These are phyloP conservation scores for Fusarium tjaetaba DNA, from an alignment of 2,329 filamentous ascomycete genomes.

Conservation along the genomic window DNA sequence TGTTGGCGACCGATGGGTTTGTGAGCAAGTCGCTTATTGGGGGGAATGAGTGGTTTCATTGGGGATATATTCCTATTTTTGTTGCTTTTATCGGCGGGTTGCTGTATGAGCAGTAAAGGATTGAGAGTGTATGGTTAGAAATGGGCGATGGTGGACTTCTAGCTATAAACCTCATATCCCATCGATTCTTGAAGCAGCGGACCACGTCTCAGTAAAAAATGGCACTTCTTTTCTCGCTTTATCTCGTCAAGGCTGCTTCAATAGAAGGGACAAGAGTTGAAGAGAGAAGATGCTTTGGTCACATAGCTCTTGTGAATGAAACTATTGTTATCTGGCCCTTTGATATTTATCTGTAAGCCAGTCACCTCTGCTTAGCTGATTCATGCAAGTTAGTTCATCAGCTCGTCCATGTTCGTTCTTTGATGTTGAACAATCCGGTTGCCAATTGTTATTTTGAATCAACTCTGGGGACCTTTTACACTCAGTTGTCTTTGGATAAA, in stretches of 20 bases:
- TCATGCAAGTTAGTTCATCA: accelerated
- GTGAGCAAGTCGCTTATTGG: constrained; percentile 26
- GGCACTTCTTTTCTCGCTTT: too few species aligned
- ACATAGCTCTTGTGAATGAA: not conserved
- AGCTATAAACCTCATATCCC: accelerated
- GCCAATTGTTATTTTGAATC: accelerated
- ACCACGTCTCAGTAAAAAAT: too few species aligned
- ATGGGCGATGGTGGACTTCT: accelerated
- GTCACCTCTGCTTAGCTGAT: accelerated
- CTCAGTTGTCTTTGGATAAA: too few species aligned
- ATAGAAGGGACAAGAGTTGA: accelerated
- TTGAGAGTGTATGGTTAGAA: not conserved
- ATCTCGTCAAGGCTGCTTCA: too few species aligned
- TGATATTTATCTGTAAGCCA: not conserved
- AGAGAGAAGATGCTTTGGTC: accelerated
- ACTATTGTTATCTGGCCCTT: not conserved
- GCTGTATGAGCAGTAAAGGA: not conserved
- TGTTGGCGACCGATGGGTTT: constrained; percentile 27
- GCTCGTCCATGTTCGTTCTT: accelerated
- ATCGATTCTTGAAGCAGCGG: too few species aligned
- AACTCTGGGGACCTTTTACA: not conserved
- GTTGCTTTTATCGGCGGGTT: not conserved
- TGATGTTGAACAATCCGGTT: accelerated
- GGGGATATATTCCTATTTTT: constrained; percentile 25
- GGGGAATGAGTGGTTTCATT: constrained; percentile 37